These are phyloP conservation scores for Triticum monococcum DNA, from an alignment of 176 grass and related monocot species.

Conservation along the genomic window DNA sequence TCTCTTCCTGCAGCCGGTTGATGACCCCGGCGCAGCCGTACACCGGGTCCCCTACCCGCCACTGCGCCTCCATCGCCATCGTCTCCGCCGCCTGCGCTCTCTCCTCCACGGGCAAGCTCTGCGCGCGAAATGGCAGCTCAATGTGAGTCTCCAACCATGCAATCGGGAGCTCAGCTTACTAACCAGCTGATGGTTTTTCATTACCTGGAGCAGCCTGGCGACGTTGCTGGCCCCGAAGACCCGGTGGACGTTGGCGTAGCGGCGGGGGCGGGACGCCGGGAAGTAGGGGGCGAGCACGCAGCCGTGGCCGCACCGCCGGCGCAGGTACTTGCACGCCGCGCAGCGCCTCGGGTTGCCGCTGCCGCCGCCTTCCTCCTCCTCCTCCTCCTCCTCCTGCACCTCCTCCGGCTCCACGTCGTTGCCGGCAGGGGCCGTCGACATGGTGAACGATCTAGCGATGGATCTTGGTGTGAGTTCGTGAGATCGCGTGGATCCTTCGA, in stretches of 20 bases:
- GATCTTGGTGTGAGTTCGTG: background rate
- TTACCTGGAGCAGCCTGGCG: slow-evolving; percentile 58
- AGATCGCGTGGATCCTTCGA: slow-evolving; percentile 14
- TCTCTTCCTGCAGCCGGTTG: slow-evolving; percentile 48
- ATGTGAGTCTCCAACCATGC: background rate
- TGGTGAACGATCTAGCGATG: background rate
- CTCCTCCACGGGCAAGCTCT: slow-evolving; percentile 49
- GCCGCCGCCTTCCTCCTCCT: background rate
- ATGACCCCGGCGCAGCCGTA: slow-evolving; percentile 58
- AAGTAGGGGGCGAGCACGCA: slow-evolving; percentile 72
- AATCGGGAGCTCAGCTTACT: background rate
- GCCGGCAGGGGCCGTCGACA: background rate
- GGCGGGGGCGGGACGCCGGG: slow-evolving; percentile 41
- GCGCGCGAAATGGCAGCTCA: background rate
- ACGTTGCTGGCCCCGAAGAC: slow-evolving; percentile 82
- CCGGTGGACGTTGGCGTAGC: slow-evolving; percentile 57
- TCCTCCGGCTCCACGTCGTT: background rate
- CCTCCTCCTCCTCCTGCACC: background rate
- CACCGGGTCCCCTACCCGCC: slow-evolving; percentile 71
- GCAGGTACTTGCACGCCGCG: slow-evolving; percentile 58
- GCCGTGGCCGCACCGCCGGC: slow-evolving; percentile 62
- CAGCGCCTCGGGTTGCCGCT: background rate
- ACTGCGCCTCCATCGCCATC: slow-evolving; percentile 57
- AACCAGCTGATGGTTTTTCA: accelerated
- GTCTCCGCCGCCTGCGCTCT: slow-evolving; percentile 46